These are phyloP conservation scores for Ascodesmis nigricans DNA, from an alignment of 495 filamentous ascomycete genomes.

Conservation along the genomic window DNA sequence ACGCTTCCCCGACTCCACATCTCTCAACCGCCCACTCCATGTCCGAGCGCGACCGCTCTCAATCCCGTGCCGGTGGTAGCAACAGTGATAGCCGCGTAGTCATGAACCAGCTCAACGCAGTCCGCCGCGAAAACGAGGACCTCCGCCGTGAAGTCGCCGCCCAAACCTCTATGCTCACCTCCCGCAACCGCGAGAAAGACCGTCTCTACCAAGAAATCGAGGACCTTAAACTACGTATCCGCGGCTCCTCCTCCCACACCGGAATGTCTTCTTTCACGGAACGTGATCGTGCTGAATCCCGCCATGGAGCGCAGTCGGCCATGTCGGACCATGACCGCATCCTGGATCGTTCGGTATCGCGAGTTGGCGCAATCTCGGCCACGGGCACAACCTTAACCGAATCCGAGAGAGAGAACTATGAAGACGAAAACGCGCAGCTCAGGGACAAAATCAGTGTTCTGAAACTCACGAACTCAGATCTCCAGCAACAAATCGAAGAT, in stretches of 20 bases:
- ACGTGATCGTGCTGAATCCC: conserved; percentile 5
- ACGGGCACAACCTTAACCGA: conserved; percentile 38
- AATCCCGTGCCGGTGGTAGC: conserved; percentile 15
- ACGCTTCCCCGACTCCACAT: conserved; percentile 36
- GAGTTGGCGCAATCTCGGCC: conserved; percentile 36
- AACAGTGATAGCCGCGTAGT: conserved; percentile 29
- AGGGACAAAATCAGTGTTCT: conserved; percentile 69
- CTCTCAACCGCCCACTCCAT: conserved; percentile 40
- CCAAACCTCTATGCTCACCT: conserved; percentile 94
- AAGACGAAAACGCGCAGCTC: conserved; percentile 57
- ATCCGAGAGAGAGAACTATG: conserved; percentile 62
- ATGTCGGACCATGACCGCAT: conserved; percentile 65
- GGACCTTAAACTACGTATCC: conserved; percentile 70
- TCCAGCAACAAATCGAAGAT: conserved; percentile 28
- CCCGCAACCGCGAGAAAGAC: conserved; percentile 82
- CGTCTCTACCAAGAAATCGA: conserved; percentile 92
- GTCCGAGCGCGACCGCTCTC: conserved; percentile 35
- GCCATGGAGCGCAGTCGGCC: conserved; percentile 27
- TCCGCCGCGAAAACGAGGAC: conserved; percentile 83
- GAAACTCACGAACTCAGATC: conserved; percentile 61
- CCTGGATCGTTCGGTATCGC: conserved; percentile 76
- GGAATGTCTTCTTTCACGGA: conserved; percentile 7
- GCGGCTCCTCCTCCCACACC: conserved; percentile 35
- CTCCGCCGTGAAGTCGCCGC: conserved; percentile 78
- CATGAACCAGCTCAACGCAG: conserved; percentile 29